phyloP scores from a whole-genome alignment of 2,329 filamentous ascomycete species.

The Zymoseptoria tritici region DNA sequence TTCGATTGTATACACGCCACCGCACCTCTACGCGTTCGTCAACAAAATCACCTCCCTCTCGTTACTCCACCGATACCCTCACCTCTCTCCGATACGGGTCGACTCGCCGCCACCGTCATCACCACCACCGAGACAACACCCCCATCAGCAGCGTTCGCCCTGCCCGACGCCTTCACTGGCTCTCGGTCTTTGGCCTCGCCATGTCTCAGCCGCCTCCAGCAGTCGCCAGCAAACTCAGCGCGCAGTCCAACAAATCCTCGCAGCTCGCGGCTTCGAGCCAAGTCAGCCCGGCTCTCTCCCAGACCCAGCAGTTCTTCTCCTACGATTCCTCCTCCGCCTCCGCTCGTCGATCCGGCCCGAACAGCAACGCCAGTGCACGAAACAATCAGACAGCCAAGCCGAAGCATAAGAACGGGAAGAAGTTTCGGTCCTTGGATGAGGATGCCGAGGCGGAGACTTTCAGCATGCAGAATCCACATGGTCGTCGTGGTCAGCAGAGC shows the following conservation, averaged over 20 bases:
- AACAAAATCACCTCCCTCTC: background rate
- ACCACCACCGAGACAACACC: conserved; percentile 4
- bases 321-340: conserved; percentile 31
- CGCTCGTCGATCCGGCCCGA: conserved; percentile 33
- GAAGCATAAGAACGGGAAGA: conserved; percentile 76
- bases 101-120: conserved; percentile 2
- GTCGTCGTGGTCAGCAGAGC: conserved; percentile 85
- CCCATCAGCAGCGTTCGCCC: conserved; percentile 4
- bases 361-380: conserved; percentile 45
- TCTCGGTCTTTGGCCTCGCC: conserved; percentile 5
- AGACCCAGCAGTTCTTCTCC: conserved; percentile 36
- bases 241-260: conserved; percentile 35
- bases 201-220: conserved; percentile 40
- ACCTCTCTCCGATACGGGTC: background rate
- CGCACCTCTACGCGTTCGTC: background rate
- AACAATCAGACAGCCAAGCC: conserved; percentile 70
- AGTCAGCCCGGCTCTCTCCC: conserved; percentile 38
- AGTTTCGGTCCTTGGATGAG: conserved; percentile 64
- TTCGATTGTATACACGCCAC: background rate
- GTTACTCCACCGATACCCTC: background rate
- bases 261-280: conserved; percentile 23
- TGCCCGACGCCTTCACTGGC: conserved; percentile 19
- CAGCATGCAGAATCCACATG: conserved; percentile 32
- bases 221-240: conserved; percentile 26
- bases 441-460: conserved; percentile 69